These are phyloP conservation scores for Phlyctochytrium bullatum DNA, from an alignment of 192 early-diverging fungal species.

Conservation along the genomic window DNA sequence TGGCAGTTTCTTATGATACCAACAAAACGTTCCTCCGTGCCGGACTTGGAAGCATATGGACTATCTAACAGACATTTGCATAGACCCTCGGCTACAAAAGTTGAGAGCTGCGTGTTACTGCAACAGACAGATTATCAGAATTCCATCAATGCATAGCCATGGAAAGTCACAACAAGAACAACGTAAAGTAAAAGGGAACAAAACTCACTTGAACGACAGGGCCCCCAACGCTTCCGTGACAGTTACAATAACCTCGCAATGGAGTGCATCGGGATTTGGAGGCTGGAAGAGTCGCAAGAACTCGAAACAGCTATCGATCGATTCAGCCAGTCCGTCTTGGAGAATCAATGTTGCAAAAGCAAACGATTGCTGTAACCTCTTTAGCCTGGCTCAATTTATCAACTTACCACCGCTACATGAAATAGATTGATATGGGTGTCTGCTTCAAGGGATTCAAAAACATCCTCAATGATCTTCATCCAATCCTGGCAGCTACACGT, in stretches of 20 bases:
- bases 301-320: not conserved
- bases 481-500: not conserved
- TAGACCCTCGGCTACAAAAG: not conserved
- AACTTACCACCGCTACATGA: not conserved
- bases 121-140: too few species aligned
- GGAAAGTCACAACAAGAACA: constrained; percentile 11
- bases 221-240: not conserved
- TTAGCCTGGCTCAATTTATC: not conserved
- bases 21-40: not conserved
- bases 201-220: not conserved
- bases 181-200: constrained; percentile 2
- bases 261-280: not conserved
- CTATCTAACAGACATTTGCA: not conserved
- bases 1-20: not conserved
- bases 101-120: too few species aligned
- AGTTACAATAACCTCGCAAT: not conserved
- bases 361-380: not conserved
- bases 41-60: not conserved
- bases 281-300: not conserved
- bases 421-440: not conserved
- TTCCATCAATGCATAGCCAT: too few species aligned
- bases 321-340: not conserved
- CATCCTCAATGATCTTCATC: not conserved
- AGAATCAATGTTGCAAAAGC: not conserved
- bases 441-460: not conserved